Conservation (phyloP, 345 rosid species). For the Corymbia maculata region DNA sequence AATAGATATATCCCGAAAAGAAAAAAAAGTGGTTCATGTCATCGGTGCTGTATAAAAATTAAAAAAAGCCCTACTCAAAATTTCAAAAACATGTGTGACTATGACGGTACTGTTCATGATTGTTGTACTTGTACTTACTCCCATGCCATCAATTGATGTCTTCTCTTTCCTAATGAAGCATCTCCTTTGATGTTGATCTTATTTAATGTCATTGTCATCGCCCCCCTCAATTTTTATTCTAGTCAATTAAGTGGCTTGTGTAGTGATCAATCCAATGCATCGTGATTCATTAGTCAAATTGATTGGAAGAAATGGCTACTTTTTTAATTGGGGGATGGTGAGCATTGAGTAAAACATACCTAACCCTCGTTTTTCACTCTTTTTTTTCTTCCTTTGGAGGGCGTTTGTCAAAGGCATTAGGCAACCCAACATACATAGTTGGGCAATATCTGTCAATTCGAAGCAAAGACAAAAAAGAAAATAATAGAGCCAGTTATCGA, state of each 20-base stretch:
- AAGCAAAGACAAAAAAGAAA: not conserved
- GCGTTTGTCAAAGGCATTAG: not conserved
- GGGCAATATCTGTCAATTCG: not conserved
- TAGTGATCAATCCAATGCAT: not conserved
- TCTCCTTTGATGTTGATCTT: not conserved
- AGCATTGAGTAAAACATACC: not conserved
- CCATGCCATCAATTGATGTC: not conserved
- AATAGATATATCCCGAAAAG: rapidly evolving
- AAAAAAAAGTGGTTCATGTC: not conserved
- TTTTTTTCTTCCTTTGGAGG: not conserved
- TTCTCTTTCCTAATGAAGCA: not conserved
- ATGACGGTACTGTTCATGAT: not conserved
- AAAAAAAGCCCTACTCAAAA: not conserved
- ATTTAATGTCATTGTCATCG: not conserved
- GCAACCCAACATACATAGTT: not conserved
- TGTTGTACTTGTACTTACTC: not conserved
- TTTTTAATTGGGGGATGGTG: not conserved
- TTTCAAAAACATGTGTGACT: not conserved
- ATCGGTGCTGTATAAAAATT: rapidly evolving
- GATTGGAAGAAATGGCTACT: not conserved
- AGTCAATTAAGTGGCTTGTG: not conserved
- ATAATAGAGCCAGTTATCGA: not conserved
- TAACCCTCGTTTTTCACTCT: not conserved
- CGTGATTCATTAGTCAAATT: not conserved
- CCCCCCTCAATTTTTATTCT: not conserved